These are phyloP conservation scores for Dactylonectria estremocensis DNA, from an alignment of 2,329 filamentous ascomycete species.

Conservation along the genomic window DNA sequence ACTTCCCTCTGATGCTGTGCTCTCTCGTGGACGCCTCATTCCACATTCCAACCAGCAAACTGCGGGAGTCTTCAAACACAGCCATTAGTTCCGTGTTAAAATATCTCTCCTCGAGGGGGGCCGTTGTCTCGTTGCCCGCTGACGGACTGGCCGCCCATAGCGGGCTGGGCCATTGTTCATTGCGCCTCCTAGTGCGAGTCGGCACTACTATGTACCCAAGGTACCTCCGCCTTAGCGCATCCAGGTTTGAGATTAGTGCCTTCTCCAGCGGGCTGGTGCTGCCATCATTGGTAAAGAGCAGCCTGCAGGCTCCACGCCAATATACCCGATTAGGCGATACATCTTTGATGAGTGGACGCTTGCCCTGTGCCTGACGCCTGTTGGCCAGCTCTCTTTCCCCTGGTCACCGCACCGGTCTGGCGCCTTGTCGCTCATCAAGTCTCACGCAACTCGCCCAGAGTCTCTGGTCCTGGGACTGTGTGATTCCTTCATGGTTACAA, in stretches of 20 bases:
- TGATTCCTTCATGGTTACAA: background rate
- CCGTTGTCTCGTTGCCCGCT: conserved; percentile 15
- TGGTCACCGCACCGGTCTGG: conserved; percentile 9
- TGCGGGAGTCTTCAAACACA: conserved; percentile 13
- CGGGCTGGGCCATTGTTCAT: conserved; percentile 16
- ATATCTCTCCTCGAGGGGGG: conserved; percentile 15
- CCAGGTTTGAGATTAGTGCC: conserved; percentile 23
- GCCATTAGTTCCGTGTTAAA: conserved; percentile 9
- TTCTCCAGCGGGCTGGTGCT: conserved; percentile 21
- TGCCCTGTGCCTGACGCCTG: conserved; percentile 1
- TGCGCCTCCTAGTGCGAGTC: conserved; percentile 9
- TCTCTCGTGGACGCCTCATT: conserved; percentile 5
- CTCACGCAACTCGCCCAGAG: background rate
- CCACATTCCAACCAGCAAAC: conserved; percentile 15
- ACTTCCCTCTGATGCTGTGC: background rate
- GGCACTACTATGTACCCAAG: background rate
- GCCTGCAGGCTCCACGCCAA: conserved; percentile 10
- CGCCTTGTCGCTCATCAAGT: background rate
- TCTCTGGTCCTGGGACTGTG: background rate
- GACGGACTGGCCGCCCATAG: conserved; percentile 16
- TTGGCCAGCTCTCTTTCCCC: conserved; percentile 3
- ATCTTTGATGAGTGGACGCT: conserved; percentile 21
- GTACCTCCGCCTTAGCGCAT: too few relatives aligned
- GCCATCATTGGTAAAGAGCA: conserved; percentile 14
- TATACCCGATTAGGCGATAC: conserved; percentile 11